These are phyloP conservation scores for Penicillium aurantiogriseum DNA, from an alignment of 2,329 filamentous ascomycete species.

Conservation along the genomic window DNA sequence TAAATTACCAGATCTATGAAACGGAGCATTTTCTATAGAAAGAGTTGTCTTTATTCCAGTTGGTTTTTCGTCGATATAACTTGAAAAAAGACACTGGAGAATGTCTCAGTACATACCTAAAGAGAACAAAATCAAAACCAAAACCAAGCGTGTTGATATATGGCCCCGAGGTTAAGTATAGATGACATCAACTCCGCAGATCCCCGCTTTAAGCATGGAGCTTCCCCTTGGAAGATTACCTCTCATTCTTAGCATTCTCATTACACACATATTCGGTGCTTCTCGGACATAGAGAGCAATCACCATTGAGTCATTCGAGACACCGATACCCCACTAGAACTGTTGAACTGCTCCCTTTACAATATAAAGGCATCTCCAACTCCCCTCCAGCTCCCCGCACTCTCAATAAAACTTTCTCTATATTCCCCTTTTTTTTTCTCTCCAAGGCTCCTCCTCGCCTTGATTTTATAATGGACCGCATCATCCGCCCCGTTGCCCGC, in stretches of 20 bases:
- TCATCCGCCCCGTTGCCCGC: constrained; percentile 37
- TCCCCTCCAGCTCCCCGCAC: constrained; percentile 18
- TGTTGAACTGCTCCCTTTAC: constrained; percentile 6
- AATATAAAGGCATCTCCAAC: constrained; percentile 15
- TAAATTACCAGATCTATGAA: constrained; percentile 3
- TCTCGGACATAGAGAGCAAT: constrained; percentile 27
- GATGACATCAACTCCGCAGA: constrained; percentile 17
- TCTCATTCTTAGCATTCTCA: not conserved
- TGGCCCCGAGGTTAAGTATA: not conserved
- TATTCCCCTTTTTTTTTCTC: constrained; percentile 6
- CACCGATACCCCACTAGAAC: not conserved
- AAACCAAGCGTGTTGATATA: not conserved
- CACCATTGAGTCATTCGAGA: constrained; percentile 13
- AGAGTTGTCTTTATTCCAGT: not conserved
- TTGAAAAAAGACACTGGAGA: not conserved
- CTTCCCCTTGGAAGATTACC: constrained; percentile 17
- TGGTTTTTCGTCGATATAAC: not conserved
- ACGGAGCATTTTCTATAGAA: not conserved
- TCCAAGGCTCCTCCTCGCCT: not conserved
- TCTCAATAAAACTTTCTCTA: constrained; percentile 9
- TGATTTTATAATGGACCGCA: constrained; percentile 32
- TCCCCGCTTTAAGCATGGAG: constrained; percentile 18
- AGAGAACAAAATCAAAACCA: not conserved
- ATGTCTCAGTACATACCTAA: not conserved
- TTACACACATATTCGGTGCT: constrained; percentile 19